Base-by-base conservation (phyloP, 2,329 filamentous ascomycete species). In the Tolypocladium inflatum region DNA sequence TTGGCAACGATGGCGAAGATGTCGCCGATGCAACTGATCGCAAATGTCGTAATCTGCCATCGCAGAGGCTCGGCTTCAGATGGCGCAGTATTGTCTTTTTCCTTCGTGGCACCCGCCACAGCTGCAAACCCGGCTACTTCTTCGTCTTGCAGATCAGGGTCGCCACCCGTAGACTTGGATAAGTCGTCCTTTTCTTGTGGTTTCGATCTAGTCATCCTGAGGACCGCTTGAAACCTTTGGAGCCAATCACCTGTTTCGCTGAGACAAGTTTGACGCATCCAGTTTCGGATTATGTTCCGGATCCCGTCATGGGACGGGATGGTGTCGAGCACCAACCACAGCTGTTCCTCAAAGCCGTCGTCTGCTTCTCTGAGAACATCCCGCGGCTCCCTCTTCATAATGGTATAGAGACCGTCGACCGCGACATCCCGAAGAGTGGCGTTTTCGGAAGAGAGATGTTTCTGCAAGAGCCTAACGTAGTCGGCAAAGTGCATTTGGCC, bases 11-110 rank as follows among this genome's bases (percentile, higher is more conserved):
- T 82, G 48, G 81, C 76, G 63, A 97, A 87, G 26, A 97, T 83
- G 62, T 96, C 91, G 63, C 85, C 87, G 51, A 99, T 80, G 68
- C 91, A 91, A 64, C 88, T 85, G 84, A 99, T 92, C 15, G 91
- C 92, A 73, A 97, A 97, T 1, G 91, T 91, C 39, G 90, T 86
- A 8, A 96, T 93, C 71, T 99, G 94, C 94, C 94, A 99, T 64
- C 91, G 86, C 60, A 99, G 78, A 17, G 94, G 84, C 70, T 99
- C 94, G 65, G 95, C 91, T 23, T 91, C 87, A 10, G 86, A 75
- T 30, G 68, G 62, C 33, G 74, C 75, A 57, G 74, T 71, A 8
- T 70, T 70, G 30, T 78, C 73, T 52, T 85, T 83, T 55, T 87
- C 82, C 54, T 82, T 83, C 5, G 73, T 77, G 4, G 78, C 81